phyloP scores from a whole-genome alignment of 2,329 filamentous ascomycete species.

The Periconia sp. region DNA sequence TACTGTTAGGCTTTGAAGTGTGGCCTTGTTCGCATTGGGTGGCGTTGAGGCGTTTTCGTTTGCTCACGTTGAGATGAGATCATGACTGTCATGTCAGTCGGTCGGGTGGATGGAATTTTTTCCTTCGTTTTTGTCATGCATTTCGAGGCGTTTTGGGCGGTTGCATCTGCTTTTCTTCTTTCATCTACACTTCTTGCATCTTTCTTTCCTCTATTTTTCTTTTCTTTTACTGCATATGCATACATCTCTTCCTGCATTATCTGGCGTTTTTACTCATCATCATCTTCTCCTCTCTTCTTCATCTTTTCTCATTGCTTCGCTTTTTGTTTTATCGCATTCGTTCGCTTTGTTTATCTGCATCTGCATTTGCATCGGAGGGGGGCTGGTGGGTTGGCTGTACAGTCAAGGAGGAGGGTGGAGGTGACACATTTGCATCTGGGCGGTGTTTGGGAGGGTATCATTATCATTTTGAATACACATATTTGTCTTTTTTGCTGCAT shows the following conservation, averaged over 20 bases:
- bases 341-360: not conserved
- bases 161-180: not conserved
- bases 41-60: constrained; percentile 22
- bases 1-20: not conserved
- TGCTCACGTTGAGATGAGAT: not conserved
- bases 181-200: not conserved
- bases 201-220: too few species aligned
- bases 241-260: too few species aligned
- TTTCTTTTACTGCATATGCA: too few species aligned
- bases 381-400: not conserved
- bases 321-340: too few species aligned
- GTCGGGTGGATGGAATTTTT: too few species aligned
- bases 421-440: too few species aligned
- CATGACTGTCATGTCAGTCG: too few species aligned
- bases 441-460: too few species aligned
- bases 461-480: too few species aligned
- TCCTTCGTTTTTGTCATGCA: not conserved
- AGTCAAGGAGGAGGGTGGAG: too few species aligned
- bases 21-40: constrained; percentile 29
- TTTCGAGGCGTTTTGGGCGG: constrained; percentile 4
- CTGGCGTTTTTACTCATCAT: too few species aligned
- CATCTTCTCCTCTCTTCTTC: not conserved
- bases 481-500: too few species aligned
- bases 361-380: not conserved
- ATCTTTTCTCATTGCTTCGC: not conserved